Conservation (phyloP, 495 filamentous ascomycete species). For the Coniosporium apollinis region DNA sequence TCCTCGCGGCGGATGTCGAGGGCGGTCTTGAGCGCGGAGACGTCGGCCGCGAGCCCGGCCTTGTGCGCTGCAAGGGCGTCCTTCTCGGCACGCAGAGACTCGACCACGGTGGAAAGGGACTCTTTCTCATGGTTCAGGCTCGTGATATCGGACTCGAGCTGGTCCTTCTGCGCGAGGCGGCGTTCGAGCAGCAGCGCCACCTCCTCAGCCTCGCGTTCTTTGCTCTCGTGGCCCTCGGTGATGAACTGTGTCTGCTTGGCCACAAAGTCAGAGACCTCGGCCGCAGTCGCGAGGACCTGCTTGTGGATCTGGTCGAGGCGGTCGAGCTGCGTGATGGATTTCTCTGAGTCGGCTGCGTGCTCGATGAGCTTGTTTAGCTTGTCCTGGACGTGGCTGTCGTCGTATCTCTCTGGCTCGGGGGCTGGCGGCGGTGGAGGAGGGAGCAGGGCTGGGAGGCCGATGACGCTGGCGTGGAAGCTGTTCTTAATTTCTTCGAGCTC, state of each 20-base stretch:
- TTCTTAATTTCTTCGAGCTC: slow-evolving; percentile 39
- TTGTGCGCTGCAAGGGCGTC: slow-evolving; percentile 56
- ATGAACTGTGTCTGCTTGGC: slow-evolving; percentile 61
- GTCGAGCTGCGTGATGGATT: slow-evolving; percentile 43
- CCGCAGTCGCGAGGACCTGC: slow-evolving; percentile 73
- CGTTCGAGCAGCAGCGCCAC: slow-evolving; percentile 66
- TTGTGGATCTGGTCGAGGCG: slow-evolving; percentile 79
- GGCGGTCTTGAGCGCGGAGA: slow-evolving; percentile 77
- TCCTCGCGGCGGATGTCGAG: slow-evolving; percentile 79
- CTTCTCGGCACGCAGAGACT: slow-evolving; percentile 23
- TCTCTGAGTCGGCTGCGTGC: slow-evolving; percentile 31
- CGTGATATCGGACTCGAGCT: slow-evolving; percentile 55
- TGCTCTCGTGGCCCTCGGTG: slow-evolving; percentile 60
- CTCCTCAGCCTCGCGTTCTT: slow-evolving; percentile 68
- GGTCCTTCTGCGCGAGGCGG: slow-evolving; percentile 56
- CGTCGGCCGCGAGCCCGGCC: slow-evolving; percentile 58
- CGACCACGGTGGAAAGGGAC: slow-evolving; percentile 14
- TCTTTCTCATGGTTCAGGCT: slow-evolving; percentile 46
- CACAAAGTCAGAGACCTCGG: slow-evolving; percentile 74
- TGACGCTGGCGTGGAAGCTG: slow-evolving; percentile 36
- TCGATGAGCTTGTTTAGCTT: slow-evolving; percentile 77
- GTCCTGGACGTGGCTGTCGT: slow-evolving; percentile 54
- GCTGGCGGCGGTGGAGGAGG: slow-evolving; percentile 25
- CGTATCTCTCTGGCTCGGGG: slow-evolving; percentile 33
- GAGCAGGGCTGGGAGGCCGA: slow-evolving; percentile 29